Conservation (phyloP, 305 asterid genomes). For the Fraxinus albicans region DNA sequence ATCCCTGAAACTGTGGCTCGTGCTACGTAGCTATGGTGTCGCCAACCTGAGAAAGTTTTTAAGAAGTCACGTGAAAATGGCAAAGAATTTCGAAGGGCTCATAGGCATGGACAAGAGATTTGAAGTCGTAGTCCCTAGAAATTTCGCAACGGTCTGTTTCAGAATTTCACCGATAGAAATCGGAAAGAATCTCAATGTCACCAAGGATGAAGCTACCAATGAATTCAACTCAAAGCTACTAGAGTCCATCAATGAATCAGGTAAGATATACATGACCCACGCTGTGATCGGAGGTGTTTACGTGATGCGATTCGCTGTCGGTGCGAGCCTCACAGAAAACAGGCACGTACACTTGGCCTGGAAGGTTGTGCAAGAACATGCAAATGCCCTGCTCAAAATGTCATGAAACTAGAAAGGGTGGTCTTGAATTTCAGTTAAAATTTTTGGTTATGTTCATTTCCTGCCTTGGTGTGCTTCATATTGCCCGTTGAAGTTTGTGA, state of each 20-base stretch:
- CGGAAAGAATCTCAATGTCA: conserved; percentile 18
- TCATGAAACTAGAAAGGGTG: conserved; percentile 17
- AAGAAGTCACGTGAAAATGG: conserved; percentile 59
- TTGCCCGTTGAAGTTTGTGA: conserved; percentile 9
- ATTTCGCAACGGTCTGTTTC: conserved; percentile 66
- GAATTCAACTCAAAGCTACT: conserved; percentile 45
- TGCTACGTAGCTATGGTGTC: conserved; percentile 64
- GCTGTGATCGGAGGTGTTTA: conserved; percentile 64
- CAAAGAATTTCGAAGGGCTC: conserved; percentile 58
- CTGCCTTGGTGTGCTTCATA: background rate
- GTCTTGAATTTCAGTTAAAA: background rate
- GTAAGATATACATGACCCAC: conserved; percentile 71
- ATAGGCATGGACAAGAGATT: conserved; percentile 59
- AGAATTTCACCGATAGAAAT: conserved; percentile 46
- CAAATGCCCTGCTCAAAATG: conserved; percentile 41
- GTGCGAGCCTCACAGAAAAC: conserved; percentile 57
- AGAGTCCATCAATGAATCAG: conserved; percentile 57
- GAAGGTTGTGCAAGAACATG: conserved; percentile 68
- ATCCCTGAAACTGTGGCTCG: conserved; percentile 68
- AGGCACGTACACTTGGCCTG: conserved; percentile 62
- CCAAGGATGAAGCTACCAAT: conserved; percentile 43
- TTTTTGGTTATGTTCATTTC: background rate
- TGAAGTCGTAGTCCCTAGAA: conserved; percentile 68
- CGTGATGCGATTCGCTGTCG: conserved; percentile 59
- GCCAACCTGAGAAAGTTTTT: conserved; percentile 52